Evolutionary conservation across 2,329 filamentous ascomycete genomes (phyloP), one percentile per base, ranked within the genome.

Genomic region (Thielaviopsis ethacetica): DNA sequence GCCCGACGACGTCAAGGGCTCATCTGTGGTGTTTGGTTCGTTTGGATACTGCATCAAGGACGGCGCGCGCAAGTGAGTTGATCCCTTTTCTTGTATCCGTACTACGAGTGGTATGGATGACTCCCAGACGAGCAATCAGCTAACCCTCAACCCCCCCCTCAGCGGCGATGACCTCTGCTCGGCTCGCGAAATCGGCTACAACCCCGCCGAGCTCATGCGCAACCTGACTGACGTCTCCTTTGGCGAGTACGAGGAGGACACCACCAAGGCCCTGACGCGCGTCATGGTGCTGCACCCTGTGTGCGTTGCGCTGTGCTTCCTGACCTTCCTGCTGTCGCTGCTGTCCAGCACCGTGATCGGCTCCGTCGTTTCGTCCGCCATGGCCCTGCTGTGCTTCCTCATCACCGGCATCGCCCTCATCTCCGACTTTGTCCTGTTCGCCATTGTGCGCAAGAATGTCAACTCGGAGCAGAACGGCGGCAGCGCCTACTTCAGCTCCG

Each of bases 201-300:
- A 75, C 63, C 76, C 79, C 15, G 73, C 75, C 55, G 60, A 68
- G 2, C 68, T 78, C 62, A 70, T 83, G 64, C 54, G 65, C 59
- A 53, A 61, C 15, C 62, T 72, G 53, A 70, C 74, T 59, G 65
- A 66, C 54, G 70, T 68, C 53, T 59, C 68, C 44, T 76, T 77
- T 67, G 73, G 72, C 62, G 64, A 68, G 54, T 71, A 72, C 60
- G 70, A 74, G 21, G 68, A 70, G 60, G 68, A 71, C 62, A 75
- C 77, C 41, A 68, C 74, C 60, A 73, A 73, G 63, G 71, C 68
- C 27, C 72, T 84, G 49, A 83, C 81, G 50, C 71, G 73, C 63
- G 77, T 79, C 62, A 79, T 84, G 79, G 69, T 84, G 57, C 73
- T 85, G 61, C 81, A 84, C 70, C 80, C 82, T 27, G 70, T 84